Percentiles rank a stretch among this genome's conserved stretches.
Evolutionary conservation across 164 flowering plant species (phyloP).

Genomic region (Dillenia turbinata): DNA sequence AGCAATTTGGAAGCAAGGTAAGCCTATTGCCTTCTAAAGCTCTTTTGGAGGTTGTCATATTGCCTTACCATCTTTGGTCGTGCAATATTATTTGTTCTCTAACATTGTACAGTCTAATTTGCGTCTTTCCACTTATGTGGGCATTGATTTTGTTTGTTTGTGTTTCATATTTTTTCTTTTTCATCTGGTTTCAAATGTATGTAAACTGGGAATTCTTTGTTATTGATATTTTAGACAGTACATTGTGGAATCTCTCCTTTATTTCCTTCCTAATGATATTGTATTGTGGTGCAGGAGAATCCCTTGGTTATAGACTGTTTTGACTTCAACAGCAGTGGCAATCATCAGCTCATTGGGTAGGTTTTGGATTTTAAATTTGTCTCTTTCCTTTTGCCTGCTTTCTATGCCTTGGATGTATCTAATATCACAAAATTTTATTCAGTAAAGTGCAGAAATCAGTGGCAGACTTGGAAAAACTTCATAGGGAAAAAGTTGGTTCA

Average conservation of each 20-base stretch:
- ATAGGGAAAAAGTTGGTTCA: slow-evolving; percentile 44
- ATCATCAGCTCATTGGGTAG: slow-evolving; percentile 81
- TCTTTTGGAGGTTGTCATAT: not conserved
- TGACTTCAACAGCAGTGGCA: slow-evolving; percentile 82
- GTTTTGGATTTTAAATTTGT: not conserved
- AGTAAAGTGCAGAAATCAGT: slow-evolving; percentile 76
- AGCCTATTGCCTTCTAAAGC: slow-evolving; percentile 12
- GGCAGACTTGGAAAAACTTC: slow-evolving; percentile 54
- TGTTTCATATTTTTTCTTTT: not conserved
- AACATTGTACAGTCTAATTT: no score
- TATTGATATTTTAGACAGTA: no score
- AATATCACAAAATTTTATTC: slow-evolving; percentile 7
- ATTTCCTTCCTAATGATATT: not conserved
- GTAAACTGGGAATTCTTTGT: no score
- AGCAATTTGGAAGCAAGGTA: slow-evolving; percentile 82
- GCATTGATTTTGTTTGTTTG: not conserved
- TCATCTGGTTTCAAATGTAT: no score
- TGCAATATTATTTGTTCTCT: no score
- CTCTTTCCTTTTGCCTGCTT: slow-evolving; percentile 1
- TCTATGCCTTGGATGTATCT: not conserved
- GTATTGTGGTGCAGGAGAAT: slow-evolving; percentile 57
- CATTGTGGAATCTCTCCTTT: not conserved
- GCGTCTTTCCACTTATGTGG: no score
- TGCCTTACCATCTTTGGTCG: no score
- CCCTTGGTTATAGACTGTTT: slow-evolving; percentile 84